Conservation (phyloP, 148 eudicot genomes). For the Arctostaphylos glauca region DNA sequence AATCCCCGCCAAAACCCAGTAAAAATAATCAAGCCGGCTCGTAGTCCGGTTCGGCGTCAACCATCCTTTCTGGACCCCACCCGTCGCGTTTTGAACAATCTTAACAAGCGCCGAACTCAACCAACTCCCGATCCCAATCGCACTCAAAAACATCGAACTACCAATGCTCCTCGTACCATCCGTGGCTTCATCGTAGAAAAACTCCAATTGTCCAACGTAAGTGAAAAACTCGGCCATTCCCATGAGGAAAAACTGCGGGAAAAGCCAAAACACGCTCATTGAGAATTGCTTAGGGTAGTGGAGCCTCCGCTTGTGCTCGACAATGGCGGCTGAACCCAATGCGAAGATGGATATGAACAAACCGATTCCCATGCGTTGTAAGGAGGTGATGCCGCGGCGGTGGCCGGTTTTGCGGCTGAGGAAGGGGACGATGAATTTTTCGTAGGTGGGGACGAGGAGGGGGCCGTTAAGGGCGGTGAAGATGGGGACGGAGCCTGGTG, state of each 20-base stretch:
- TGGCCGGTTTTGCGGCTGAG: constrained; percentile 42
- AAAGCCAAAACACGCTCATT: constrained; percentile 50
- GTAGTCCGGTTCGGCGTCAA: constrained; percentile 45
- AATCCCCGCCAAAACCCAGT: constrained; percentile 59
- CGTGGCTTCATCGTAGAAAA: constrained; percentile 61
- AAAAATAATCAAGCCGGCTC: constrained; percentile 63
- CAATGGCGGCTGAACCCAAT: constrained; percentile 40
- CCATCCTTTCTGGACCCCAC: constrained; percentile 52
- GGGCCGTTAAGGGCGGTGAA: constrained; percentile 46
- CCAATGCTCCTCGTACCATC: constrained; percentile 55
- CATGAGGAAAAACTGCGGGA: constrained; percentile 51
- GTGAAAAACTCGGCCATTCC: constrained; percentile 55
- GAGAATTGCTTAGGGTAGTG: constrained; percentile 1
- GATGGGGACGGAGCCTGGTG: constrained; percentile 43
- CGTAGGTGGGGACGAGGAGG: constrained; percentile 46
- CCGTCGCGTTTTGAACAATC: constrained; percentile 31
- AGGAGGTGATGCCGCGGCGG: constrained; percentile 44
- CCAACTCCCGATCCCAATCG: constrained; percentile 59
- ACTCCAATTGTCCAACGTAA: constrained; percentile 56
- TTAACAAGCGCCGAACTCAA: constrained; percentile 46
- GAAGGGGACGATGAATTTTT: constrained; percentile 37
- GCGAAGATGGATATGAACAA: constrained; percentile 42
- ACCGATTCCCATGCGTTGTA: constrained; percentile 61
- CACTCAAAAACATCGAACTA: constrained; percentile 46
- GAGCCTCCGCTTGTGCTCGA: constrained; percentile 31